Conservation (phyloP, 1,284 basidiomycete species). For the Blastosporella zonata region DNA sequence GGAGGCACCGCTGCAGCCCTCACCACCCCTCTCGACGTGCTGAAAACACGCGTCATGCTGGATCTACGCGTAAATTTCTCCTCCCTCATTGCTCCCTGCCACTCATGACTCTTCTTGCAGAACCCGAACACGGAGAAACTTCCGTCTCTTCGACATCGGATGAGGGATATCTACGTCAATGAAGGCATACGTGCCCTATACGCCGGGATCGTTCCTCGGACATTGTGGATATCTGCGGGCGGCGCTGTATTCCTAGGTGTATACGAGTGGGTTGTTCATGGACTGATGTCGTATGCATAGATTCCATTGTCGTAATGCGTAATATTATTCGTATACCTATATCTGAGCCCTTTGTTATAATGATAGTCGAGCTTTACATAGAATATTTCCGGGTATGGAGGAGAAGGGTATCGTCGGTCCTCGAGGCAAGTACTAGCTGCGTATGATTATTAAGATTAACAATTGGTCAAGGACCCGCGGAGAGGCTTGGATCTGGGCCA, state of each 20-base stretch:
- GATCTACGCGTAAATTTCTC: slow-evolving; percentile 65
- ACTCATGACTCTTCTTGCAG: slow-evolving; percentile 28
- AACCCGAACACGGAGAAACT: slow-evolving; percentile 47
- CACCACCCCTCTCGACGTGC: slow-evolving; percentile 95
- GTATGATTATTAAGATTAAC: neutral
- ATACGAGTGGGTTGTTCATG: slow-evolving; percentile 72
- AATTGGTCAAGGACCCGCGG: neutral
- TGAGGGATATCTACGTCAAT: slow-evolving; percentile 62
- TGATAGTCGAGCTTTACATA: slow-evolving; percentile 1
- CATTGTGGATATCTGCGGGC: slow-evolving; percentile 93
- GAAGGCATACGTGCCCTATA: slow-evolving; percentile 85
- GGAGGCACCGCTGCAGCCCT: slow-evolving; percentile 87
- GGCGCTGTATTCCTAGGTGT: slow-evolving; percentile 96
- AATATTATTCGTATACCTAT: neutral
- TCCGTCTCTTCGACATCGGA: slow-evolving; percentile 53
- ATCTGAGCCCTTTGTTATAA: neutral
- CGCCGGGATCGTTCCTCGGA: slow-evolving; percentile 86
- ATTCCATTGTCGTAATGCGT: neutral
- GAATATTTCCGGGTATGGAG: slow-evolving; percentile 4
- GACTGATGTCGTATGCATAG: slow-evolving; percentile 27
- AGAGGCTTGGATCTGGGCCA: slow-evolving; percentile 5
- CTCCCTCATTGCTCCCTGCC: neutral
- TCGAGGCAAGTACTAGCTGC: neutral
- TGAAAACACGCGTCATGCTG: slow-evolving; percentile 98
- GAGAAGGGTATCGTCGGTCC: slow-evolving; percentile 9